phyloP scores from a whole-genome alignment of 1,284 basidiomycete species.

The Omphalotus olearius region DNA sequence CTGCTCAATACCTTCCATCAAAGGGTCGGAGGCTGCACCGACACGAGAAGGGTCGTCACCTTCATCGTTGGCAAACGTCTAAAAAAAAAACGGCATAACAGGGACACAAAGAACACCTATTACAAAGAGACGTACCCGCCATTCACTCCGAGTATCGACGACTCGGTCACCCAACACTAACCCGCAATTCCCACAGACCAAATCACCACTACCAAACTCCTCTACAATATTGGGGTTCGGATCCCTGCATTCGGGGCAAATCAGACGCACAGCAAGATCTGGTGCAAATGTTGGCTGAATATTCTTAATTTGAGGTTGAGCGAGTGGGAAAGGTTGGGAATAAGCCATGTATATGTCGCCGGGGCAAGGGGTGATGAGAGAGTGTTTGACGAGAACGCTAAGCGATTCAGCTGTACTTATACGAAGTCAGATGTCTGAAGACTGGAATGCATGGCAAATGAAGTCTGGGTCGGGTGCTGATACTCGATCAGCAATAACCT shows the following conservation, averaged over 20 bases:
- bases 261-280: slow-evolving; percentile 85
- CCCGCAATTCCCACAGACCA: slow-evolving; percentile 96
- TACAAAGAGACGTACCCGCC: slow-evolving; percentile 65
- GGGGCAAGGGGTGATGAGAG: no score
- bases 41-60: slow-evolving; percentile 99
- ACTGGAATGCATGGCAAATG: no score
- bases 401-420: no score
- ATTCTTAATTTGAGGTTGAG: slow-evolving; percentile 11
- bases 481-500: no score
- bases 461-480: no score
- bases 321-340: slow-evolving; percentile 20
- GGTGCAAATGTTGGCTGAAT: slow-evolving; percentile 48
- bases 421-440: no score
- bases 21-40: slow-evolving; percentile 90
- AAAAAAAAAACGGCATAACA: slow-evolving; percentile 22
- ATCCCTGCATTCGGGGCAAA: slow-evolving; percentile 92
- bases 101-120: slow-evolving; percentile 17
- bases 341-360: slow-evolving; percentile 33
- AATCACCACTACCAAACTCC: slow-evolving; percentile 96
- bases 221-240: slow-evolving; percentile 94
- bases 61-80: slow-evolving; percentile 99
- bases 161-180: slow-evolving; percentile 94
- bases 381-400: no score
- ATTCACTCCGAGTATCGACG: slow-evolving; percentile 98
- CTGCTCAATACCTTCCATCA: slow-evolving; percentile 92